Evolutionary conservation across 371 early-diverging fungal genomes (phyloP).

Genomic region (Mortierella sp.): DNA sequence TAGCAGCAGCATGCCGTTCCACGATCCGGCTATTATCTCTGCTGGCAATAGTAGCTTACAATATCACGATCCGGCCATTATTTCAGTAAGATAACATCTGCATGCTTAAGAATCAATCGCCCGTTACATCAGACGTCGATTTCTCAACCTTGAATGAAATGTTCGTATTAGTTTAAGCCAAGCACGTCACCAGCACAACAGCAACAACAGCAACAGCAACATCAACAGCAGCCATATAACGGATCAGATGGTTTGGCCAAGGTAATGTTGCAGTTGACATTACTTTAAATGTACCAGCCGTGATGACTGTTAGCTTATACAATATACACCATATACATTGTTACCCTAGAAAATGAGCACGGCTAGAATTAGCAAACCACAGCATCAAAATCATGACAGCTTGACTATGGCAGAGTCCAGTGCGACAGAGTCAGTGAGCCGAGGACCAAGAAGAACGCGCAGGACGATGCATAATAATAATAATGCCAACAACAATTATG

Average conservation of each 20-base stretch:
- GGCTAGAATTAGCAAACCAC: conserved; percentile 16
- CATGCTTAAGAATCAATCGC: background rate
- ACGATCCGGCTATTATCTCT: conserved; percentile 42
- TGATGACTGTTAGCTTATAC: background rate
- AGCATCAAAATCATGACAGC: conserved; percentile 25
- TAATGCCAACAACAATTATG: conserved; percentile 22
- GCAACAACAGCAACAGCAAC: background rate
- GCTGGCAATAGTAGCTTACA: conserved; percentile 13
- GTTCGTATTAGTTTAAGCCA: conserved; percentile 32
- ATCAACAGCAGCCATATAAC: background rate
- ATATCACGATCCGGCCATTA: conserved; percentile 34
- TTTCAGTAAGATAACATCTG: conserved; percentile 24
- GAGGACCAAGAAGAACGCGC: conserved; percentile 39
- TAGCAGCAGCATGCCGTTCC: conserved; percentile 16
- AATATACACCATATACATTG: background rate
- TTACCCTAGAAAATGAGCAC: conserved; percentile 19
- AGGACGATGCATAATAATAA: conserved; percentile 15
- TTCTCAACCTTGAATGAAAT: background rate
- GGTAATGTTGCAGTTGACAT: conserved; percentile 9
- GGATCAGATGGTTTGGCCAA: conserved; percentile 18
- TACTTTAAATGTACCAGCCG: background rate
- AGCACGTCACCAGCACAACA: conserved; percentile 3
- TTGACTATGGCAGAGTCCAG: conserved; percentile 46
- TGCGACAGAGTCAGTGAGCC: conserved; percentile 41
- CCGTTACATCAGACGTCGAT: background rate